Evolutionary conservation across 768 basidiomycete species (phyloP), one percentile per base, ranked within the genome.

Genomic region (Amanita phalloides): DNA sequence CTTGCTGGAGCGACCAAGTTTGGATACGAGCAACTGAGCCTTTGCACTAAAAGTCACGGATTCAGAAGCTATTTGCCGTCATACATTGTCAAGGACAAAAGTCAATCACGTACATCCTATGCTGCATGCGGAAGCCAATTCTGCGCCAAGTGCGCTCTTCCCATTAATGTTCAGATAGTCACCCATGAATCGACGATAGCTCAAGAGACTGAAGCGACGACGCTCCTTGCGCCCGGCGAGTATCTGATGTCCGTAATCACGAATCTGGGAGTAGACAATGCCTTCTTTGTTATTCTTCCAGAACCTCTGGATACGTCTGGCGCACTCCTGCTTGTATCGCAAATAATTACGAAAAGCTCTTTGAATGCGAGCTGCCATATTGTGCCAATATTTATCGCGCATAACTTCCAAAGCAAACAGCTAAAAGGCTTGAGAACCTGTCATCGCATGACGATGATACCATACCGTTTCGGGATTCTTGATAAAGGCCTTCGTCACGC

Each of bases 321-420:
- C 96, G 60, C 91, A 95, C 62, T 97, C 96, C 59, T 93, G 81
- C 68, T 89, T 92, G 69, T 96, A 90, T 7, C 95, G 81, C 77
- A 94, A 79, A 66, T 96, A 96, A 64, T 96, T 95, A 53, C 95
- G 78, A 78, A 84, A 99, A 4, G 92, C 92, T 32, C 96, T 84
- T 66, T 99, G 96, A 48, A 99, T 99, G 42, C 96, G 86, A 23
- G 71, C 80, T 0, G 96, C 96, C 96, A 99, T 99, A 67, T 97
- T 98, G 66, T 99, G 96, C 96, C 96, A 99, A 67, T 98, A 99
- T 49, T 89, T 82, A 64, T 99, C 96, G 48, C 96, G 84, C 91
- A 98, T 98, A 6, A 91, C 94, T 71, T 99, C 96, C 52, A 99
- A 72, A 10, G 95, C 96, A 65, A 99, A 99, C 20, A 99, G 79